These are phyloP conservation scores for Pichia manshurica DNA, from an alignment of 805 yeast species.

Conservation along the genomic window DNA sequence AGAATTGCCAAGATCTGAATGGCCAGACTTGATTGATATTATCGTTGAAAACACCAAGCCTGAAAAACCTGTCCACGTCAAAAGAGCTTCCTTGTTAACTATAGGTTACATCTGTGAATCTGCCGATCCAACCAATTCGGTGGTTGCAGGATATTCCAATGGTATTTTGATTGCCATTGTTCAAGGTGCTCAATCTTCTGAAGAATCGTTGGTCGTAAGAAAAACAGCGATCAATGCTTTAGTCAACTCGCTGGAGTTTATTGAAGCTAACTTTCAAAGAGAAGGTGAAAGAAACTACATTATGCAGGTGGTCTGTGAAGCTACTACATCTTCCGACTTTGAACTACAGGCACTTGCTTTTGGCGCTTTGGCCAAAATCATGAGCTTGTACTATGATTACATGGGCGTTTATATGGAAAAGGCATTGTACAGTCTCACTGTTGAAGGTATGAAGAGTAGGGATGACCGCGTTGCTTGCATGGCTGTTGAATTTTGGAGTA, in stretches of 20 bases:
- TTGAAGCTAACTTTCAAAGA: slow-evolving; percentile 78
- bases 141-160: slow-evolving; percentile 76
- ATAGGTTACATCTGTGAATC: slow-evolving; percentile 96
- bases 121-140: slow-evolving; percentile 77
- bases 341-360: slow-evolving; percentile 92
- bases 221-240: slow-evolving; percentile 89
- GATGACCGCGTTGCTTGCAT: slow-evolving; percentile 89
- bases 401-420: slow-evolving; percentile 97
- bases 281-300: slow-evolving; percentile 95
- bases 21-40: slow-evolving; percentile 81
- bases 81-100: slow-evolving; percentile 80
- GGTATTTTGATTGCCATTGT: slow-evolving; percentile 93
- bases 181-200: slow-evolving; percentile 88
- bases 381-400: slow-evolving; percentile 79
- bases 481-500: slow-evolving; percentile 99
- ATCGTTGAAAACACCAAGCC: slow-evolving; percentile 83
- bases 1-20: slow-evolving; percentile 80
- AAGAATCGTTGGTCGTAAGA: slow-evolving; percentile 69
- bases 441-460: slow-evolving; percentile 79
- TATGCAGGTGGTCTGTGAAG: slow-evolving; percentile 99
- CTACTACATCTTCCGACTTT: slow-evolving; percentile 81
- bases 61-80: slow-evolving; percentile 70
- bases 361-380: slow-evolving; percentile 89
- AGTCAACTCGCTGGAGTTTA: slow-evolving; percentile 84
- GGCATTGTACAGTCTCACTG: slow-evolving; percentile 86